phyloP scores from a whole-genome alignment of 805 yeast genomes.

The Tetrapisispora fleetii region DNA sequence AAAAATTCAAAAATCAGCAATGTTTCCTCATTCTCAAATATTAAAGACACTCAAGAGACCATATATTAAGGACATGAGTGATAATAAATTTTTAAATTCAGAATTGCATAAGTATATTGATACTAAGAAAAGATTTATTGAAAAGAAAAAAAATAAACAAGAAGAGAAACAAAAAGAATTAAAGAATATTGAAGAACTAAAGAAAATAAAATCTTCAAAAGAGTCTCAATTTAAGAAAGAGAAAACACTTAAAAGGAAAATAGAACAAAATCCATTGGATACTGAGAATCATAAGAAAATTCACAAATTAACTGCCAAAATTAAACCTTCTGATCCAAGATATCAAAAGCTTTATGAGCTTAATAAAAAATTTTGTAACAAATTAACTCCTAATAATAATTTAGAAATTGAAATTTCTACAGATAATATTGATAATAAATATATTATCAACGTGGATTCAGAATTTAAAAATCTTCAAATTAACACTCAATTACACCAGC shows the following conservation, averaged over 20 bases:
- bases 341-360: not conserved
- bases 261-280: not conserved
- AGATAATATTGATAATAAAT: not conserved
- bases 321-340: not conserved
- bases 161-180: not conserved
- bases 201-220: not conserved
- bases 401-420: slow-evolving; percentile 1
- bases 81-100: slow-evolving; percentile 6
- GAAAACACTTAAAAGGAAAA: not conserved
- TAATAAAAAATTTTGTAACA: not conserved
- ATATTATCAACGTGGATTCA: slow-evolving; percentile 9
- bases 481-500: slow-evolving; percentile 1
- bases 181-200: not conserved
- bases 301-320: no score
- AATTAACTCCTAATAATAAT: not conserved
- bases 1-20: slow-evolving; percentile 15
- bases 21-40: slow-evolving; percentile 16
- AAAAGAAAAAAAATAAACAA: not conserved
- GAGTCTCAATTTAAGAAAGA: not conserved
- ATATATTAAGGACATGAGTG: slow-evolving; percentile 7
- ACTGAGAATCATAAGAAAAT: not conserved
- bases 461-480: slow-evolving; percentile 9
- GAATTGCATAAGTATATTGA: slow-evolving; percentile 12
- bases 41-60: slow-evolving; percentile 13
- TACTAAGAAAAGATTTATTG: not conserved